phyloP scores from a whole-genome alignment of 495 filamentous ascomycete genomes.

The Aspergillus heteromorphus region DNA sequence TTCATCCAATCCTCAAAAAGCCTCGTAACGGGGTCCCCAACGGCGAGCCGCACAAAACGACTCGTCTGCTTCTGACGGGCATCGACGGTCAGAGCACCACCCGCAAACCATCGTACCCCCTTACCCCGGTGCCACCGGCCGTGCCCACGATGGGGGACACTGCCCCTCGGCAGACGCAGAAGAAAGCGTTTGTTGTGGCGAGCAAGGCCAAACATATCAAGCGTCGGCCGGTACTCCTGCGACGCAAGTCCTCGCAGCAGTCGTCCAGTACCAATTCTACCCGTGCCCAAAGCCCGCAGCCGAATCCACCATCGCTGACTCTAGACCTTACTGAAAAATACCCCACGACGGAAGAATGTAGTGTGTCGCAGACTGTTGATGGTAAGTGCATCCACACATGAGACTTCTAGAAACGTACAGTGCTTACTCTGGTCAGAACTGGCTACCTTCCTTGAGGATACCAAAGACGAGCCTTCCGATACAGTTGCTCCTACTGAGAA shows the following conservation, averaged over 20 bases:
- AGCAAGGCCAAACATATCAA: slow-evolving; percentile 26
- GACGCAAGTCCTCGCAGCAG: slow-evolving; percentile 39
- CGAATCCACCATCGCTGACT: neutral
- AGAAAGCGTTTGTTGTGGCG: slow-evolving; percentile 30
- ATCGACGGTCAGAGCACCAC: slow-evolving; percentile 26
- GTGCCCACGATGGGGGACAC: slow-evolving; percentile 6
- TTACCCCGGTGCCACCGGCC: slow-evolving; percentile 19
- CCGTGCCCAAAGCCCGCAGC: slow-evolving; percentile 14
- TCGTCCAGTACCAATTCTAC: slow-evolving; percentile 9
- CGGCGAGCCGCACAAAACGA: slow-evolving; percentile 28
- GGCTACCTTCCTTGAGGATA: neutral
- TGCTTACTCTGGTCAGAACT: neutral
- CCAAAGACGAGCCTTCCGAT: neutral
- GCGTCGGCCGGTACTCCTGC: slow-evolving; percentile 37
- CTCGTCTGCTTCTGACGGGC: slow-evolving; percentile 28
- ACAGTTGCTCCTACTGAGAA: neutral
- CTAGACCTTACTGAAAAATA: neutral
- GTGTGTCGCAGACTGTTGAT: neutral
- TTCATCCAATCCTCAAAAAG: slow-evolving; percentile 40
- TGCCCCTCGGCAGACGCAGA: slow-evolving; percentile 15
- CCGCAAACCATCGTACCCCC: slow-evolving; percentile 29
- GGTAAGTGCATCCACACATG: neutral
- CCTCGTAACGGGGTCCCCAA: slow-evolving; percentile 16
- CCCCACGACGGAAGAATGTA: neutral
- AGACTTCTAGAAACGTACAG: neutral